Evolutionary conservation across 2,329 filamentous ascomycete genomes (phyloP), one percentile per base, ranked within the genome.

Genomic region (Juglanconis juglandina): DNA sequence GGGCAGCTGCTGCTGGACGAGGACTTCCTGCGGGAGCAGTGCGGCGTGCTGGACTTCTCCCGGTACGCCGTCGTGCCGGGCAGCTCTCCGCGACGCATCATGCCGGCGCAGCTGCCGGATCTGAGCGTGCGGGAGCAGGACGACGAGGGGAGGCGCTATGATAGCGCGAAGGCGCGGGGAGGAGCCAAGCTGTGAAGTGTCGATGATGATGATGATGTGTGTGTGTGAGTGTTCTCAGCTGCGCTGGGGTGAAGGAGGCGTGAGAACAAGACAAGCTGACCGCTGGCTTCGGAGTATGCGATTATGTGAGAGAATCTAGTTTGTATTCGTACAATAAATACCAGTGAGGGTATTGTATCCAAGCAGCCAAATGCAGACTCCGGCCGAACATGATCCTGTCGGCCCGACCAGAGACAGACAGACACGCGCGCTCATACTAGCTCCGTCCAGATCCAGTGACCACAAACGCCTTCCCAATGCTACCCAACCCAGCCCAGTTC

Each of bases 1-100:
- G 92, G 91, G 0, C 74, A 84, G 48, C 76, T 94, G 5, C 80
- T 88, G 61, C 81, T 92, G 1, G 92, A 96, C 68, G 91, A 96
- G 70, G 91, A 96, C 69, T 95, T 92, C 65, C 77, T 96, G 35
- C 79, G 89, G 17, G 77, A 82, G 6, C 79, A 87, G 61, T 79
- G 75, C 24, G 86, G 87, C 1, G 78, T 92, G 3, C 79, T 74
- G 0, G 90, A 96, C 70, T 95, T 96, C 67, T 81, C 80, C 0
- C 83, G 85, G 67, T 96, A 96, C 70, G 84, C 80, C 39, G 72
- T 94, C n/a, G 79, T 93, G 1, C 76, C 82, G 0, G 89, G 88
- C 1, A 67, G 82, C 0, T 75, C 60, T 1, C 91, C 91, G 0
- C 76, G 91, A 59, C 78, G 91, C 24, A 96, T 96, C 64, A 93